These are phyloP conservation scores for Suillus alpinus DNA, from an alignment of 768 basidiomycete species.

Conservation along the genomic window DNA sequence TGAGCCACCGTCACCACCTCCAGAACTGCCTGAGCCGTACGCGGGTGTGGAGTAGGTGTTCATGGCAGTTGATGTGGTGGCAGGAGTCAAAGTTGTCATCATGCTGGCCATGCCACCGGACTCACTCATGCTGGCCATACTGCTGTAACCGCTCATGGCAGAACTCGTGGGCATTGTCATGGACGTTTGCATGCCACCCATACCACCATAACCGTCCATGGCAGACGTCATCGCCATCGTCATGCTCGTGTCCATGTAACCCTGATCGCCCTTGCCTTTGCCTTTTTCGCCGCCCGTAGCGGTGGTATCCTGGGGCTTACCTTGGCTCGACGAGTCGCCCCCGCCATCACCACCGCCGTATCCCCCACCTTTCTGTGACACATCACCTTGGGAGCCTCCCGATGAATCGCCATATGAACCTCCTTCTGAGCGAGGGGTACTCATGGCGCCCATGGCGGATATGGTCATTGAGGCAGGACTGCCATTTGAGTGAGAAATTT, in stretches of 20 bases:
- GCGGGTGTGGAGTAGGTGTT: conserved; percentile 39
- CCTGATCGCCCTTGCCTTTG: neutral
- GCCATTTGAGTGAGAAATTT: neutral
- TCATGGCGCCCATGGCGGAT: neutral
- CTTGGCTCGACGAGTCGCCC: too few species aligned
- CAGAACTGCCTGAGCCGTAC: conserved; percentile 63
- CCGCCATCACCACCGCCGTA: neutral
- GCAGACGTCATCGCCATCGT: neutral
- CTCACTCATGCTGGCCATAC: neutral
- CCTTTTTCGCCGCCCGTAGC: too few species aligned
- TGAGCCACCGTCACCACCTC: conserved; percentile 49
- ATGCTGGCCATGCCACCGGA: neutral
- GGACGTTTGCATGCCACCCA: neutral
- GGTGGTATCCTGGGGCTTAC: neutral
- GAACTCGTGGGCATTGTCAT: conserved; percentile 1
- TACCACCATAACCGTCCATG: neutral
- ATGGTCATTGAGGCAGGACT: neutral
- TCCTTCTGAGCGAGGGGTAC: conserved; percentile 1
- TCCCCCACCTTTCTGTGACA: neutral
- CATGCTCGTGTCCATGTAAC: neutral
- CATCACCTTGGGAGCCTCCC: neutral
- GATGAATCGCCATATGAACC: conserved; percentile 1
- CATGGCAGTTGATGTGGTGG: conserved; percentile 18
- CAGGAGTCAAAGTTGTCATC: neutral
- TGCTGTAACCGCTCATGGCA: neutral